Evolutionary conservation across 108 stramenopile genomes (phyloP), one percentile per base, ranked within the genome.

Genomic region (Cyclotella choctawhatcheeana): DNA sequence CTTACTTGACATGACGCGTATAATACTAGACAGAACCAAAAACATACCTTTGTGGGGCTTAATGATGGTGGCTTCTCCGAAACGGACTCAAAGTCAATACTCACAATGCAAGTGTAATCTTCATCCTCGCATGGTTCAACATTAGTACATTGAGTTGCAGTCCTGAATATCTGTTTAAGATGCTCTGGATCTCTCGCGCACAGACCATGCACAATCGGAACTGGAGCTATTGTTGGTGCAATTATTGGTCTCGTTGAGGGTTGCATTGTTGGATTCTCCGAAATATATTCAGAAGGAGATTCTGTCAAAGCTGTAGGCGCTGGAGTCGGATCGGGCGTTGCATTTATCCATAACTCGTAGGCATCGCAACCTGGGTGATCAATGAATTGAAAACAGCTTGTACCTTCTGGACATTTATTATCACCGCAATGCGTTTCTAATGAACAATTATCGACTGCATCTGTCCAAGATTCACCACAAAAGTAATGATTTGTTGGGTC

Each of bases 371-470:
- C 44, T 6, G 3, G 8, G 2, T 13, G 7, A 7, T 47, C 33
- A 27, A 64, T 20, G 32, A 25, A 62, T 6, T 33, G 30, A 62
- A 64, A 64, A 37, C 71, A 73, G 20, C 20, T 44, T 35, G 12
- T 40, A 5, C 71, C 71, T 3, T 21, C 17, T 14, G 62, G 52
- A 26, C 71, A 73, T 43, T 17, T 18, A 48, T 63, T 50, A 29
- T 64, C 64, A 1, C 50, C 48, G 21, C 73, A 74, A 56, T 64
- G 55, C 22, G 73, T 74, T 21, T 74, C 63, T 12, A 74, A n/a
- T 16, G 63, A 64, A 44, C 67, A 69, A 44, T 51, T 56, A 6
- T 55, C 54, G 2, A 44, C 33, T 0, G 67, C 67, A 27, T 29
- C 37, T 13, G 5, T 8, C 67, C 67, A 69, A 5, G 25, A 35